A percentile compares a stretch with the other conserved stretches of the same genome.
phyloP scores from a whole-genome alignment of 2,329 filamentous ascomycete species.

The Pseudonectria foliicola region DNA sequence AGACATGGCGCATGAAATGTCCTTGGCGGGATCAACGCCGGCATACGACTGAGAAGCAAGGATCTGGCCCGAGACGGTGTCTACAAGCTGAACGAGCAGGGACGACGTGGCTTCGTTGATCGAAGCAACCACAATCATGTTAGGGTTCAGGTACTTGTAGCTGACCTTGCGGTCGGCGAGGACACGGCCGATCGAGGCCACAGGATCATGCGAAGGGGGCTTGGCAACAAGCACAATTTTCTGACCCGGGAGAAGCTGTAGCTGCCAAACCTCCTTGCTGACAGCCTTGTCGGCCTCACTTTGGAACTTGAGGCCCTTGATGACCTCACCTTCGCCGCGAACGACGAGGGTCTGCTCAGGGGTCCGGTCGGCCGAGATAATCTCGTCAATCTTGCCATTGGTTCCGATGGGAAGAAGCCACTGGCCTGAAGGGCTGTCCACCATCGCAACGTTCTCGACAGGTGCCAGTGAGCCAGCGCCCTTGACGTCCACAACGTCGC shows the following conservation, averaged over 20 bases:
- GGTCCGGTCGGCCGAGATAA: constrained; percentile 37
- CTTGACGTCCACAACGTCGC: constrained; percentile 41
- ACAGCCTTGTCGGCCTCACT: constrained; percentile 33
- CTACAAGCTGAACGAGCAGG: constrained; percentile 71
- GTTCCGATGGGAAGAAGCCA: constrained; percentile 48
- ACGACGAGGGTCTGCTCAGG: constrained; percentile 50
- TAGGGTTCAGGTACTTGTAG: constrained; percentile 95
- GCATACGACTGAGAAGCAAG: constrained; percentile 64
- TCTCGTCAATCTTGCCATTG: constrained; percentile 39
- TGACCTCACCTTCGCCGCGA: constrained; percentile 38
- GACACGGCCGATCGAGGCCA: constrained; percentile 92
- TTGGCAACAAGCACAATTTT: constrained; percentile 61
- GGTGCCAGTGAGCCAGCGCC: constrained; percentile 23
- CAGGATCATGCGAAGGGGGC: constrained; percentile 69
- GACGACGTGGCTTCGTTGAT: constrained; percentile 50
- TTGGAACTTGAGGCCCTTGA: constrained; percentile 50
- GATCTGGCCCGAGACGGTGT: constrained; percentile 77
- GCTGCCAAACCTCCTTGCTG: constrained; percentile 60
- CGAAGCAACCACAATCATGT: constrained; percentile 69
- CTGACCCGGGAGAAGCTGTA: constrained; percentile 59
- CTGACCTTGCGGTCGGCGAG: constrained; percentile 86
- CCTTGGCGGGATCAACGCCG: constrained; percentile 66
- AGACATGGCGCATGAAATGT: constrained; percentile 70
- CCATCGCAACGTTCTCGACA: constrained; percentile 38
- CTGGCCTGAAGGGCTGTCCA: constrained; percentile 45